A percentile compares a stretch with the other conserved stretches of the same genome.
Conservation (phyloP, 1,284 basidiomycete species). For the Ganoderma leucocontextum region DNA sequence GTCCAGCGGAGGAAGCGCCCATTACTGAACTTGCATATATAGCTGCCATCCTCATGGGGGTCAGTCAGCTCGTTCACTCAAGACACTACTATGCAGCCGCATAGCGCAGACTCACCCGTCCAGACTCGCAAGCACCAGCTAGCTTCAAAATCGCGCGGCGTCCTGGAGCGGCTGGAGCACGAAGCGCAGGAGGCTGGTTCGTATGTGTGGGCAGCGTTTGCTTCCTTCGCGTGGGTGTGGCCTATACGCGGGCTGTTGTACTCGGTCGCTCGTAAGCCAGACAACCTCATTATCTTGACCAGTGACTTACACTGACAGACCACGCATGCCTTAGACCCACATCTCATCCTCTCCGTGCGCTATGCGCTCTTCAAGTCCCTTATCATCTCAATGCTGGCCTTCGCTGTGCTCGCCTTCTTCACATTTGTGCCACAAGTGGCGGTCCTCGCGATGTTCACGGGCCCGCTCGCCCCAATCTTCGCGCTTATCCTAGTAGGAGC, state of each 20-base stretch:
- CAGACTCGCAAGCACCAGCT: background rate
- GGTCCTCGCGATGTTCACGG: constrained; percentile 67
- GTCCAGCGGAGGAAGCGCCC: background rate
- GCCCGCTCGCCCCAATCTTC: constrained; percentile 58
- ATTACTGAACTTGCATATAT: background rate
- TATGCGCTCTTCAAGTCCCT: constrained; percentile 51
- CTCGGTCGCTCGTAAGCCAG: constrained; percentile 37
- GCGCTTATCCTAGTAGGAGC: constrained; percentile 47
- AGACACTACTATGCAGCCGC: background rate
- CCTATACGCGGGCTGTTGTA: constrained; percentile 41
- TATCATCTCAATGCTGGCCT: constrained; percentile 51
- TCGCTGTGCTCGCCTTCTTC: constrained; percentile 62
- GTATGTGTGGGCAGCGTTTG: constrained; percentile 32
- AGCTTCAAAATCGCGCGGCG: background rate
- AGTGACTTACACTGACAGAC: background rate
- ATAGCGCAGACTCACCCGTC: background rate
- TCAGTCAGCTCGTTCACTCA: background rate
- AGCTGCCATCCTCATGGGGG: constrained; percentile 1
- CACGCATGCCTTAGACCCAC: constrained; percentile 35
- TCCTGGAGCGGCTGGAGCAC: constrained; percentile 22
- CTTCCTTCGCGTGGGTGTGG: constrained; percentile 45
- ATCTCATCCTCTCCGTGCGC: constrained; percentile 46
- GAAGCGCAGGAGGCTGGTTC: constrained; percentile 33
- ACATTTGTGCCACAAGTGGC: constrained; percentile 77
- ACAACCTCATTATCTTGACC: background rate